Conservation (phyloP, 192 early-diverging fungal species). For the Rhizophagus prolifer region DNA sequence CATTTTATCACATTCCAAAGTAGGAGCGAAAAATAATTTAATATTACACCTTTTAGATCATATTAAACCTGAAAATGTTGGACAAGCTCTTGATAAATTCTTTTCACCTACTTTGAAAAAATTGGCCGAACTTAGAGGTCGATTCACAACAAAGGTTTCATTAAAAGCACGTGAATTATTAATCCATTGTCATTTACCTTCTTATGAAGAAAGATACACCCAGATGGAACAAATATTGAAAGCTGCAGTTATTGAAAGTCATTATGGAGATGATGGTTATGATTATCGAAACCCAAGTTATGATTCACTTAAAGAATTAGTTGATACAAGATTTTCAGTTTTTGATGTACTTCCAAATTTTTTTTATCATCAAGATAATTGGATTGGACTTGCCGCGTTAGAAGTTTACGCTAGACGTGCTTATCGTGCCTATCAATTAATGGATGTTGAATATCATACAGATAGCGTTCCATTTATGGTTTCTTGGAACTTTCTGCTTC, state of each 20-base stretch:
- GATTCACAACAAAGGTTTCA: conserved; percentile 82
- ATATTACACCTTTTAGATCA: conserved; percentile 78
- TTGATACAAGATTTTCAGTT: conserved; percentile 93
- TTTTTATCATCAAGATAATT: conserved; percentile 83
- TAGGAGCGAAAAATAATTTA: conserved; percentile 75
- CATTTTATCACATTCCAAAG: conserved; percentile 82
- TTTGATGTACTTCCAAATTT: conserved; percentile 93
- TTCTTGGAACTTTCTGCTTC: conserved; percentile 77
- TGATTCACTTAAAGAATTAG: conserved; percentile 77
- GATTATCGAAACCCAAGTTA: conserved; percentile 72
- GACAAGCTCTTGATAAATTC: conserved; percentile 63
- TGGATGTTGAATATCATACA: conserved; percentile 75
- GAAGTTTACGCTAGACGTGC: conserved; percentile 97
- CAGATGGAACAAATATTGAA: conserved; percentile 85
- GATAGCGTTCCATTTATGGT: conserved; percentile 66
- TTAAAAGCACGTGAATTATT: conserved; percentile 94
- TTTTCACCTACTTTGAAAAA: conserved; percentile 79
- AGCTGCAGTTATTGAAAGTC: conserved; percentile 70
- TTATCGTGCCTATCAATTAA: conserved; percentile 95
- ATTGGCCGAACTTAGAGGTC: conserved; percentile 74
- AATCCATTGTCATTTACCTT: conserved; percentile 90
- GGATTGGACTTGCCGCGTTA: conserved; percentile 80
- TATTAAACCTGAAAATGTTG: conserved; percentile 64
- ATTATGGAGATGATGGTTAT: conserved; percentile 73
- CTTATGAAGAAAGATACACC: conserved; percentile 80